phyloP scores from a whole-genome alignment of 2,329 filamentous ascomycete genomes.

The Colletotrichum agaves region DNA sequence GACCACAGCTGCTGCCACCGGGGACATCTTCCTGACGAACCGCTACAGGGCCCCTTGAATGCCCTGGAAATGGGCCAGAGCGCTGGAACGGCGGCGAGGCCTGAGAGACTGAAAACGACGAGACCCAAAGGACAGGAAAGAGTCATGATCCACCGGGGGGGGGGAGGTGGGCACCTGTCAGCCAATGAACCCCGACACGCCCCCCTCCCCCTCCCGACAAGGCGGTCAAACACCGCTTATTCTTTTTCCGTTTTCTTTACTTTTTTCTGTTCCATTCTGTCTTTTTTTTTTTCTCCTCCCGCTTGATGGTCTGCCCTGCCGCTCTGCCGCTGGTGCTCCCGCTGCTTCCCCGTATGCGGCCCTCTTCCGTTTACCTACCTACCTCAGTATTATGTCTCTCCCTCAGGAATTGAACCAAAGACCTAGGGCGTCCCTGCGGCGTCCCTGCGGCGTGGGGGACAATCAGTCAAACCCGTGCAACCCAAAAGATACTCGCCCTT shows the following conservation, averaged over 20 bases:
- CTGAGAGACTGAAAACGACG: background rate
- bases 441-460: constrained; percentile 30
- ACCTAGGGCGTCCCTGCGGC: constrained; percentile 3
- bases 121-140: background rate
- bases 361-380: background rate
- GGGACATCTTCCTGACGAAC: background rate
- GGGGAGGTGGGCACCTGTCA: background rate
- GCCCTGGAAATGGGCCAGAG: no score
- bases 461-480: background rate
- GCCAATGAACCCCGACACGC: constrained; percentile 34
- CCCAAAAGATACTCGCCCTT: background rate
- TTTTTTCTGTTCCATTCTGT: no score
- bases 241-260: constrained; percentile 29
- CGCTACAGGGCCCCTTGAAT: background rate
- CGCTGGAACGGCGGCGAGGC: background rate
- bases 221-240: constrained; percentile 38
- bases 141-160: constrained; percentile 7
- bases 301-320: constrained; percentile 2
- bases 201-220: constrained; percentile 10
- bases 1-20: background rate
- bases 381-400: no score
- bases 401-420: no score
- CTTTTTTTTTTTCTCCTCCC: background rate
- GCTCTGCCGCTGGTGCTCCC: constrained; percentile 20
- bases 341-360: constrained; percentile 35